These are phyloP conservation scores for Letharia lupina DNA, from an alignment of 495 filamentous ascomycete species.

Conservation along the genomic window DNA sequence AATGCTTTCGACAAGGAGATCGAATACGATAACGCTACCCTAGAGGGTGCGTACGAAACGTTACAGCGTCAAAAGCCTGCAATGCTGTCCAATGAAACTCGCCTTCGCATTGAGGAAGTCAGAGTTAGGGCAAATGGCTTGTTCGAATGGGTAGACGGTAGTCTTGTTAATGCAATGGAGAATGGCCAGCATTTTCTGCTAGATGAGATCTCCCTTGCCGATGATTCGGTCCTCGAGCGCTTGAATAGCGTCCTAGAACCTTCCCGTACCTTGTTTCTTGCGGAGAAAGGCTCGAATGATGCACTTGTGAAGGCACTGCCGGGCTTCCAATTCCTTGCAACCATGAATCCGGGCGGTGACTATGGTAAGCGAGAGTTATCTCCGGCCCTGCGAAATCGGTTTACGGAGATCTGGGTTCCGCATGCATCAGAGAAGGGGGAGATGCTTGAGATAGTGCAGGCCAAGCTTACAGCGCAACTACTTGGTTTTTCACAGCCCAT, in stretches of 20 bases:
- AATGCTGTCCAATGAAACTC: conserved; percentile 42
- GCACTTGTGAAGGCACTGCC: conserved; percentile 66
- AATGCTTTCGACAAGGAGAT: not conserved
- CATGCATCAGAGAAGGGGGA: conserved; percentile 70
- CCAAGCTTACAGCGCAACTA: conserved; percentile 51
- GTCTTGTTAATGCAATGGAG: conserved; percentile 91
- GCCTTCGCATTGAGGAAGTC: conserved; percentile 49
- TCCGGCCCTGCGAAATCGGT: conserved; percentile 87
- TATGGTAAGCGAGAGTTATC: conserved; percentile 97
- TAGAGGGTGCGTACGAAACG: conserved; percentile 44
- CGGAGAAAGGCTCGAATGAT: conserved; percentile 82
- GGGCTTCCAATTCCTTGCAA: conserved; percentile 92
- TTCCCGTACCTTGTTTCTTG: conserved; percentile 73
- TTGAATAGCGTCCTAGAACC: conserved; percentile 97
- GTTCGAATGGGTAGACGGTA: conserved; percentile 96
- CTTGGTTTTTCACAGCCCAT: conserved; percentile 51
- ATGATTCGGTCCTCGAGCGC: conserved; percentile 93
- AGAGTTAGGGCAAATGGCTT: conserved; percentile 62
- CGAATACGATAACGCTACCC: conserved; percentile 29
- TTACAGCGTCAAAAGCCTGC: conserved; percentile 30
- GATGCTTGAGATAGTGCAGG: conserved; percentile 73
- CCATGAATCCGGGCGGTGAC: conserved; percentile 98
- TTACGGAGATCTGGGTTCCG: conserved; percentile 98
- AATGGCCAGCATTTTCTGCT: conserved; percentile 83
- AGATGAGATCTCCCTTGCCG: conserved; percentile 95